phyloP scores from a whole-genome alignment of 345 rosid species.

The Geranium brycei region DNA sequence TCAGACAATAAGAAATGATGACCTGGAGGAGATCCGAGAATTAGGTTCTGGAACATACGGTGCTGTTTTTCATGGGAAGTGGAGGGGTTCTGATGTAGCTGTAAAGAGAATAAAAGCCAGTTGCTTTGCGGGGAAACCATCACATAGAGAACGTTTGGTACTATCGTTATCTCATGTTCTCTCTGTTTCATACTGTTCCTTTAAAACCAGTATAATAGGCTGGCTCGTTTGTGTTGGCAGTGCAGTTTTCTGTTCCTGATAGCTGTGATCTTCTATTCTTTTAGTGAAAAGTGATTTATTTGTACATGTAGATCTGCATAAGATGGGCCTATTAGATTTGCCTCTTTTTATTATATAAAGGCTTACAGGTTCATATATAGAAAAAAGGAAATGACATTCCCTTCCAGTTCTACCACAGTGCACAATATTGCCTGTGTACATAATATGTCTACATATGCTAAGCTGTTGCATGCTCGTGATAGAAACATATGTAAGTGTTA shows the following conservation, averaged over 20 bases:
- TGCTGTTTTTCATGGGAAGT: slow-evolving; percentile 91
- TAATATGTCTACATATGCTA: too few relatives aligned
- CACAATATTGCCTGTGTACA: not conserved
- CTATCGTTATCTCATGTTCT: not conserved
- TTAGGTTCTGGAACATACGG: slow-evolving; percentile 95
- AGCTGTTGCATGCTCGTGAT: not conserved
- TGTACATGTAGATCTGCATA: not conserved
- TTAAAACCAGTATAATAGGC: not conserved
- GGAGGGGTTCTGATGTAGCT: slow-evolving; percentile 99
- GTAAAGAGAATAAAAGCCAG: slow-evolving; percentile 97
- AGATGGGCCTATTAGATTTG: not conserved
- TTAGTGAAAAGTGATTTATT: not conserved
- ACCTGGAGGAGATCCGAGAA: slow-evolving; percentile 88
- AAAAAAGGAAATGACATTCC: not conserved
- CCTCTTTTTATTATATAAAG: not conserved
- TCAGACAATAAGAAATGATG: slow-evolving; percentile 78
- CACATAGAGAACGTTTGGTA: slow-evolving; percentile 66
- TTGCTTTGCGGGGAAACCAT: slow-evolving; percentile 96
- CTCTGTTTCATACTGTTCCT: not conserved
- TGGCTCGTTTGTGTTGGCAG: not conserved
- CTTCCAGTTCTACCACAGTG: not conserved
- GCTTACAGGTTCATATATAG: not conserved
- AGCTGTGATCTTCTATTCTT: not conserved
- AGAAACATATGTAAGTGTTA: too few relatives aligned
- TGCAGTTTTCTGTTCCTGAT: not conserved